Evolutionary conservation across 345 rosid genomes (phyloP), one percentile per base, ranked within the genome.

Genomic region (Schrenkiella parvula): DNA sequence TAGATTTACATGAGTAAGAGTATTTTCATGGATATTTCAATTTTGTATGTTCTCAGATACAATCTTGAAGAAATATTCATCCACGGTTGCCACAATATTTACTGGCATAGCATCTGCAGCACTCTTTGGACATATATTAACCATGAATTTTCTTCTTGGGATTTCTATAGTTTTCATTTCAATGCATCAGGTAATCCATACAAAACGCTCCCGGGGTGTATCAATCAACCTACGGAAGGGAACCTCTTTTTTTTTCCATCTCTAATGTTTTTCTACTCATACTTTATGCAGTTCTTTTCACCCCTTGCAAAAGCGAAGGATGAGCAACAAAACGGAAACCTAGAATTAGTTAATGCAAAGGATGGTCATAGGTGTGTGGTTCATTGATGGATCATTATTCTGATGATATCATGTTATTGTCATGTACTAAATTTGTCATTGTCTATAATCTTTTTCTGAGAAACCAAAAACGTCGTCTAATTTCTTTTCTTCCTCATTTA

Each of bases 21-120:
- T 18, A 0, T 43, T 64, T 28, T 55, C 58, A 39, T 32, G 59
- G 39, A 63, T 59, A 70, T 58, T 60, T 44, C 71, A 14, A 61
- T 42, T 8, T 64, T 78, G 54, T 65, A 47, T 80, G 71, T 67
- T 69, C 68, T 54, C 87, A 95, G 99, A 93, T 80, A 87, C 98
- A 73, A 93, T 93, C 54, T 79, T 93, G 87, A 93, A 93, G 90
- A 93, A 93, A 83, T 93, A 93, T 84, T 93, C 97, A 18, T 93
- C 98, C 0, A 89, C 97, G 11, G 96, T 93, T 14, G 98, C 98
- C 52, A 93, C 98, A 51, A 93, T 93, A 80, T 93, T 93, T 83
- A 93, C 98, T 0, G 98, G 98, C 73, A 80, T 93, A 78, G 97
- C 97, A 77, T 93, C 98, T 79, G 96, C 96, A 22, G 85, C 78